phyloP scores from a whole-genome alignment of 345 rosid species.

The Passiflora organensis region DNA sequence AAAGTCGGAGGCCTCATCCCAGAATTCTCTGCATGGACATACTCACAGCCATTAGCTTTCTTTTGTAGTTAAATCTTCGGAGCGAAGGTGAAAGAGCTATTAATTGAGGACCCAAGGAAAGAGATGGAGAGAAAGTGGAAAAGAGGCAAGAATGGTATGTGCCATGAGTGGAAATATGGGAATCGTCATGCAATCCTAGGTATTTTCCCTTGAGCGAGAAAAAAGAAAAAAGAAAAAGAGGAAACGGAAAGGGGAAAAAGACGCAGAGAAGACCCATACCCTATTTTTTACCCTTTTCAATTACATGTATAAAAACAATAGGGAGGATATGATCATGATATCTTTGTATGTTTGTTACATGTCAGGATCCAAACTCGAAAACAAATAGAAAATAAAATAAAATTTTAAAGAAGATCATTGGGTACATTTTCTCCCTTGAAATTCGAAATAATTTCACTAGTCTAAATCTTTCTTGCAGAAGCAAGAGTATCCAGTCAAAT shows the following conservation, averaged over 20 bases:
- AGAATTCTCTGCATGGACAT: constrained; percentile 40
- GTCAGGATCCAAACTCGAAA: constrained; percentile 19
- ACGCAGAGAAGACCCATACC: constrained; percentile 18
- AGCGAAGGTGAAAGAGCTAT: constrained; percentile 2
- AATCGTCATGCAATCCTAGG: constrained; percentile 28
- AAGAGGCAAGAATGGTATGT: constrained; percentile 21
- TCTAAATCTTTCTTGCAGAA: constrained; percentile 31
- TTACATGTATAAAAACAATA: constrained; percentile 13
- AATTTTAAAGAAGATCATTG: constrained; percentile 3
- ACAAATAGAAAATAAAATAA: constrained; percentile 13
- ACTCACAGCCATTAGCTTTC: constrained; percentile 7
- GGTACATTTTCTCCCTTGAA: constrained; percentile 4
- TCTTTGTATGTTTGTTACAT: constrained; percentile 20
- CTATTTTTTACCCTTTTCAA: constrained; percentile 20
- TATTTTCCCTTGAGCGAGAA: background rate
- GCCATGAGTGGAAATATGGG: constrained; percentile 9
- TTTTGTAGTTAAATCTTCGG: background rate
- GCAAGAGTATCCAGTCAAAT: constrained; percentile 78
- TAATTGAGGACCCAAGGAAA: constrained; percentile 1
- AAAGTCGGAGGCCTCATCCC: constrained; percentile 90
- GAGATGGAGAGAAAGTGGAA: constrained; percentile 8
- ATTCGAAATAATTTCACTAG: background rate
- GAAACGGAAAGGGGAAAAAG: constrained; percentile 20
- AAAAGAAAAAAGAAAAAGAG: constrained; percentile 20
- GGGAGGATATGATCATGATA: constrained; percentile 20